Conservation (phyloP, 495 filamentous ascomycete genomes). For the Friedmanniomyces simplex region DNA sequence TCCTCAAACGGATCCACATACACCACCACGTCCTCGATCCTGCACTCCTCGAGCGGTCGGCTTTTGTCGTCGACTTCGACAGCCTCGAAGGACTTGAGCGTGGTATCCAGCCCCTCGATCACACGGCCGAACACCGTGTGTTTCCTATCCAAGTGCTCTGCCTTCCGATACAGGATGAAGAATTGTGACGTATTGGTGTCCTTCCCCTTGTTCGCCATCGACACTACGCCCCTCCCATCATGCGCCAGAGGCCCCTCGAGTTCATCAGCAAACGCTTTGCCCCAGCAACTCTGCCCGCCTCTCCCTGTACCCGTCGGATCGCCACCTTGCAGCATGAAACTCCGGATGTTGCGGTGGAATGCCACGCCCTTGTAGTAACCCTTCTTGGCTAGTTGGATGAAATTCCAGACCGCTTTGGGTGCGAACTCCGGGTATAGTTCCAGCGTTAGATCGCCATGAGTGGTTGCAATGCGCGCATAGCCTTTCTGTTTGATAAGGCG, state of each 20-base stretch:
- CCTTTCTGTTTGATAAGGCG: constrained; percentile 78
- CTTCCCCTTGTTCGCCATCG: constrained; percentile 93
- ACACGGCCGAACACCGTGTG: constrained; percentile 92
- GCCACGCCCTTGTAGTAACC: constrained; percentile 75
- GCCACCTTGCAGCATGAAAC: constrained; percentile 98
- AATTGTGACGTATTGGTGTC: constrained; percentile 95
- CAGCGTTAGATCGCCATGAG: constrained; percentile 69
- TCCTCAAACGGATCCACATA: constrained; percentile 96
- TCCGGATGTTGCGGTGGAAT: constrained; percentile 87
- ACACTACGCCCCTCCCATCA: constrained; percentile 56
- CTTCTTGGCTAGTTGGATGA: constrained; percentile 73
- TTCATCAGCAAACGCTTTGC: constrained; percentile 84
- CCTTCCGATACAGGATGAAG: constrained; percentile 80
- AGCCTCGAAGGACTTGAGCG: constrained; percentile 62
- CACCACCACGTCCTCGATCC: constrained; percentile 72
- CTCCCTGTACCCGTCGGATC: constrained; percentile 85
- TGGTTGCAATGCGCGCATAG: constrained; percentile 81
- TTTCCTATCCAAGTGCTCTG: constrained; percentile 79
- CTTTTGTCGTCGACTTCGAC: constrained; percentile 56
- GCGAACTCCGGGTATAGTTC: constrained; percentile 86
- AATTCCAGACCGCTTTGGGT: constrained; percentile 93
- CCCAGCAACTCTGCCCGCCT: constrained; percentile 82
- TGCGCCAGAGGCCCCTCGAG: constrained; percentile 80
- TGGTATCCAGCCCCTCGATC: constrained; percentile 61
- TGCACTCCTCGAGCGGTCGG: constrained; percentile 61